Evolutionary conservation across 371 early-diverging fungal genomes (phyloP), one percentile per base, ranked within the genome.

Genomic region (Rhizopus microsporus): DNA sequence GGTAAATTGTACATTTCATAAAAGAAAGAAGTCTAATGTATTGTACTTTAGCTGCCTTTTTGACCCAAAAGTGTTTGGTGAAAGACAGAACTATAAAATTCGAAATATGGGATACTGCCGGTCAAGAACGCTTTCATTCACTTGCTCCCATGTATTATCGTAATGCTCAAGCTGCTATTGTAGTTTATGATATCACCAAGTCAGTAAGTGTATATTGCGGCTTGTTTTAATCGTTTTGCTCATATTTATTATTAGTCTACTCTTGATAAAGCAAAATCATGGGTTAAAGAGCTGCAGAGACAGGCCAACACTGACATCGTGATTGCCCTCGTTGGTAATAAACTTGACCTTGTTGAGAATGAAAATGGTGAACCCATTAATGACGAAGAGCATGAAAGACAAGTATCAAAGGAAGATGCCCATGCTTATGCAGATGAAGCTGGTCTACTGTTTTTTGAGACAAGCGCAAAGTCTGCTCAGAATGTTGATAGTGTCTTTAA

Each of bases 121-220:
- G 91, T 50, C 96, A 92, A 81, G 79, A 96, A 71, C 84, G 95
- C 54, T 96, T 88, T 60, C 89, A 90, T 71, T 90, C 90, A n/a
- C 85, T 99, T 51, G 99, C 99, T 30, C 98, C 97, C 33, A 97
- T 96, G 95, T 99, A 99, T 77, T 99, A 99, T 76, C 82, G 99
- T 59, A 95, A 95, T 63, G 97, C 99, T 3, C 93, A 93, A 76
- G 96, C 94, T 17, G 97, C 98, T 4, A 88, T 96, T 13, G 94
- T 97, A 15, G 95, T 93, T 12, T 99, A 98, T 74, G 99, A 99
- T 62, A 72, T 79, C 59, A 97, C 98, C 37, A 95, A 96, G 74
- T 74, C 90, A 43, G 88, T 88, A 78, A 72, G 79, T 71, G 39
- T 46, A 15, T 32, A 9, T 13, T 29, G 31, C 23, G 12, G 7